Conservation (phyloP, 192 early-diverging fungal species). For the Umbelopsis sp. region DNA sequence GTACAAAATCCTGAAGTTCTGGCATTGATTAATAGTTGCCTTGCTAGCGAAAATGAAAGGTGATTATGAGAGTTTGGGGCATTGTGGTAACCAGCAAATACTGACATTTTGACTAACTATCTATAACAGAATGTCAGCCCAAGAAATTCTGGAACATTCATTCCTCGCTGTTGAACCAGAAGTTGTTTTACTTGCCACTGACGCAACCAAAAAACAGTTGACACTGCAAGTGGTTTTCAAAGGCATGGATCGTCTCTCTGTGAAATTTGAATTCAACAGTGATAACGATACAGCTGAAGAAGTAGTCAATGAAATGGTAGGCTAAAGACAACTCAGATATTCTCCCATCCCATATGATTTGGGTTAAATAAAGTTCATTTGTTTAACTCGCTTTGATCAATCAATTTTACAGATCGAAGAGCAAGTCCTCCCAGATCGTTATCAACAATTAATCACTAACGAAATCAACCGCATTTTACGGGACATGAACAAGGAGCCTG, state of each 20-base stretch:
- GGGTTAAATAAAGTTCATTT: too few species aligned
- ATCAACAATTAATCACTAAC: slow-evolving; percentile 71
- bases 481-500: slow-evolving; percentile 58
- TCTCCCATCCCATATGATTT: neutral
- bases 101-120: neutral
- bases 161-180: slow-evolving; percentile 79
- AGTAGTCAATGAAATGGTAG: slow-evolving; percentile 81
- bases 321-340: too few species aligned
- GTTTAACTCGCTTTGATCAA: neutral
- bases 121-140: slow-evolving; percentile 56
- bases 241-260: slow-evolving; percentile 74
- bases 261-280: slow-evolving; percentile 79
- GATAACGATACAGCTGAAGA: slow-evolving; percentile 80
- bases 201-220: slow-evolving; percentile 64
- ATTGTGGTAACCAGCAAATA: too few species aligned
- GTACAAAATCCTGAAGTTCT: slow-evolving; percentile 68
- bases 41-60: slow-evolving; percentile 67
- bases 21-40: slow-evolving; percentile 64
- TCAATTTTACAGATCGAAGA: slow-evolving; percentile 66
- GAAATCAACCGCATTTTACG: slow-evolving; percentile 80
- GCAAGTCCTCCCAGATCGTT: slow-evolving; percentile 69
- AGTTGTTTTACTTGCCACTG: slow-evolving; percentile 62
- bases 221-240: slow-evolving; percentile 77
- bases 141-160: slow-evolving; percentile 72
- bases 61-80: slow-evolving; percentile 21